Base-by-base conservation (phyloP, 2,329 filamentous ascomycete genomes). In the Colletotrichum viniferum region DNA sequence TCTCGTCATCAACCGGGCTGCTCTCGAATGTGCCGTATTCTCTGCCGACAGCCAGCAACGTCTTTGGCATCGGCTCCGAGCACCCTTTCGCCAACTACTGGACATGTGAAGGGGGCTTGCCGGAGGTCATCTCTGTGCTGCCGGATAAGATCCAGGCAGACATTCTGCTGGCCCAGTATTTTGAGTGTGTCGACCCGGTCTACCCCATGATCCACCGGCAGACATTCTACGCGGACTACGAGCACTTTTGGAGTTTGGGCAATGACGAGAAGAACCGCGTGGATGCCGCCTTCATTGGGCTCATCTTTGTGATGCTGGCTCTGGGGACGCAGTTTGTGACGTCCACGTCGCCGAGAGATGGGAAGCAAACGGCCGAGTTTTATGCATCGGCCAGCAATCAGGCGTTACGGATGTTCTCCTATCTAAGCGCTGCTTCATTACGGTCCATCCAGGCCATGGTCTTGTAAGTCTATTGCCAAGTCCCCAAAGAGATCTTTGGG, bases 1-100 rank as follows among this genome's bases (percentile, higher is more conserved):
- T 74, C 61, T 88, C 90, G 34, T 85, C 89, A 16, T 92, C 90
- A 5, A 90, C 87, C 9, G 90, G 90, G 24, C 87, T 95, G 13
- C 87, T 96, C 61, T 95, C 94, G 66, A 92, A 95, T 80, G 90
- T 95, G 4, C 93, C 94, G 1, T 94, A 94, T 81, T 94, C 94
- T 0, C 88, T 91, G 56, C 91, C 93, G 12, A 92, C 92, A 8
- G 92, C 93, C 2, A 94, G 93, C 71, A 95, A 95, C 78, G 93
- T 96, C 71, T 96, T 96, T 81, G 94, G 94, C n/a, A 92, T 95
- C 77, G 94, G 93, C 16, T 92, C 93, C 1, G 93, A 95, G 81
- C 94, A 95, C 81, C 94, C 94, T 0, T 96, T 96, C 81, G 92
- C 93, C 80, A 96, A 96, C 81, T 96, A 96, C 83, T 96, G 94